Evolutionary conservation across 2,329 filamentous ascomycete species (phyloP).

Genomic region (Nigrograna mackinnonii): DNA sequence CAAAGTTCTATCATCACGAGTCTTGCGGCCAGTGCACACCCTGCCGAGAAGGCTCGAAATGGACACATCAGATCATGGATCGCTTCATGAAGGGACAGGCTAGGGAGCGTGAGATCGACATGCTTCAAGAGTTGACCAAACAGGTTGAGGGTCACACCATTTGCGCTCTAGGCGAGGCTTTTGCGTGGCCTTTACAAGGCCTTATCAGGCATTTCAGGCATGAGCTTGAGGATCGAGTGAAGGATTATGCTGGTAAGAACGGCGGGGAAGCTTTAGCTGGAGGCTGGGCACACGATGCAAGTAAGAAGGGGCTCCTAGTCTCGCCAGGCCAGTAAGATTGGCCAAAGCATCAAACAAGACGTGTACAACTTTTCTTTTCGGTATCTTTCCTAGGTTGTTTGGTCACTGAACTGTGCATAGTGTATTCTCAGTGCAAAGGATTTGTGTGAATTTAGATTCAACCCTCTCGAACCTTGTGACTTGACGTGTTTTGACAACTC

Average conservation of each 20-base stretch:
- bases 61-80: conserved; percentile 99
- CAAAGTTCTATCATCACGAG: conserved; percentile 98
- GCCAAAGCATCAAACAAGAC: conserved; percentile 7
- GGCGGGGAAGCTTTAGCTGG: conserved; percentile 80
- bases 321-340: conserved; percentile 79
- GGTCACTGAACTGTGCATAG: conserved; percentile 39
- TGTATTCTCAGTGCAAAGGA: conserved; percentile 26
- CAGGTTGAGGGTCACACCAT: conserved; percentile 99
- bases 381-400: conserved; percentile 20
- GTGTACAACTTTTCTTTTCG: conserved; percentile 38
- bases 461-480: too few relatives aligned
- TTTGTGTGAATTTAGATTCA: too few relatives aligned
- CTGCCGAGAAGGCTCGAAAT: conserved; percentile 98
- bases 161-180: conserved; percentile 95
- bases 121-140: conserved; percentile 99
- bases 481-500: too few relatives aligned
- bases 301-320: conserved; percentile 79
- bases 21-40: conserved; percentile 98
- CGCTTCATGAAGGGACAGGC: conserved; percentile 92
- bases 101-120: conserved; percentile 92
- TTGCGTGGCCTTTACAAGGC: conserved; percentile 97
- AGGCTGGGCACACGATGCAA: conserved; percentile 80
- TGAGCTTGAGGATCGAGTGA: conserved; percentile 90
- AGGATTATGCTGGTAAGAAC: conserved; percentile 72
- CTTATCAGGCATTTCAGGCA: conserved; percentile 98